Base-by-base conservation (phyloP, 371 early-diverging fungal genomes). In the Circinella umbellata region DNA sequence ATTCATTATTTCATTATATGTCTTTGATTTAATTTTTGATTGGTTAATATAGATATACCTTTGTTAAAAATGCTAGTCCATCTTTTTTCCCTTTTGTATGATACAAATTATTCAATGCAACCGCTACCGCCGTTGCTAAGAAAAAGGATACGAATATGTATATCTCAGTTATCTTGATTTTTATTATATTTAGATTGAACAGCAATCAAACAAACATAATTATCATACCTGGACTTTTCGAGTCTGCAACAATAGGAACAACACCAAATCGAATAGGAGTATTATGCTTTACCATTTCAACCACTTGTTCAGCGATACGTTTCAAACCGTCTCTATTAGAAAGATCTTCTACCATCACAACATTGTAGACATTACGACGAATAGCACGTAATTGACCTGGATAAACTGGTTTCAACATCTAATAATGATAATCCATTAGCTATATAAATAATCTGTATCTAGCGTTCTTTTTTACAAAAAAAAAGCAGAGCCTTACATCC, bases 211-310 rank as follows among this genome's bases (percentile, higher is more conserved):
- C 27, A 27, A 27, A 27, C 27, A 27, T 27, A 27, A 27, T 27
- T 27, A 27, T 27, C 27, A 27, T 63, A 80, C 84, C 77, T 34
- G 70, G 55, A 64, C 61, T 60, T 53, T 74, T 66, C 0, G 74
- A 63, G 4, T 86, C 71, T 11, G 75, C 73, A 47, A 92, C 61
- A 1, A 93, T 68, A 0, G 95, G 93, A 18, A 92, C 79, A 10
- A 96, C 11, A 9, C 96, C 97, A 74, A 96, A 92, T 18, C 95
- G 88, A 66, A 98, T 76, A 10, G 97, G 96, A 27, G 94, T 75
- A 8, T 85, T 75, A 14, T 87, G 80, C 68, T 90, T 86, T 15
- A 96, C 76, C 72, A 86, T 88, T 38, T 79, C 72, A 46, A 87
- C 49, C 0, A 91, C 64, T 34, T 92, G 90, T 18, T 88, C 82